Percentiles rank a stretch among this genome's conserved stretches.
Conservation (phyloP, 2,329 filamentous ascomycete genomes). For the Beauveria sp. region DNA sequence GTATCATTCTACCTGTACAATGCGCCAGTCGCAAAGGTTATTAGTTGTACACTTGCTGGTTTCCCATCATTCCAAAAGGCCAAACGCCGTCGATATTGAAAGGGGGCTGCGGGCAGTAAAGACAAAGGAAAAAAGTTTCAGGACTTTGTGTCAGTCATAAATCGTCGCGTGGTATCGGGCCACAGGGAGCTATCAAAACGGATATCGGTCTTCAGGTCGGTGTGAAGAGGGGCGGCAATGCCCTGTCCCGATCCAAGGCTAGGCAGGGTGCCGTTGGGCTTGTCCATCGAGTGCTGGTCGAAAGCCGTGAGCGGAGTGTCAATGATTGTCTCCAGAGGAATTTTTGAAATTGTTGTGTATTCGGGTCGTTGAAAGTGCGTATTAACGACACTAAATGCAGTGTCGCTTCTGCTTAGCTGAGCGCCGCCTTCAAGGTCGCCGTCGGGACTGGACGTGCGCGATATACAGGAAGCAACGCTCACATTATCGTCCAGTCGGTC, state of each 20-base stretch:
- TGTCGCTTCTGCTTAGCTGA: slow-evolving; percentile 7
- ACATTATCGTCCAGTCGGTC: neutral
- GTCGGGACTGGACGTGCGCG: slow-evolving; percentile 7
- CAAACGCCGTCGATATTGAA: neutral
- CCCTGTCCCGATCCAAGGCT: neutral
- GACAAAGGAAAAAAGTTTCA: neutral
- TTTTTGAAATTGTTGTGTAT: neutral
- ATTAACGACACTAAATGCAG: slow-evolving; percentile 1
- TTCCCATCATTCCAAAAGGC: neutral
- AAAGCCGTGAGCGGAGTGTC: neutral
- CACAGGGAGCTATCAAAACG: slow-evolving; percentile 4
- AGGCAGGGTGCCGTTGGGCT: neutral
- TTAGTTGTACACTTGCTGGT: slow-evolving; percentile 1
- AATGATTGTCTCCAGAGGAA: neutral
- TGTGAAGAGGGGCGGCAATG: neutral
- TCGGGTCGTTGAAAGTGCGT: neutral
- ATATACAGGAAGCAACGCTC: slow-evolving; percentile 1
- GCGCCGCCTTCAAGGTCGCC: slow-evolving; percentile 9
- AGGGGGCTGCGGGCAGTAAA: neutral
- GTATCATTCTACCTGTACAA: slow-evolving; percentile 7
- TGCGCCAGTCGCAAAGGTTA: neutral
- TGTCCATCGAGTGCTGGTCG: neutral
- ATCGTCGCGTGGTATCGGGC: slow-evolving; percentile 4
- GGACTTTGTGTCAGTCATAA: slow-evolving; percentile 5
- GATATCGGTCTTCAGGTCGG: neutral